Conservation (phyloP, 2,329 filamentous ascomycete genomes). For the Diaporthe citrichinensis region DNA sequence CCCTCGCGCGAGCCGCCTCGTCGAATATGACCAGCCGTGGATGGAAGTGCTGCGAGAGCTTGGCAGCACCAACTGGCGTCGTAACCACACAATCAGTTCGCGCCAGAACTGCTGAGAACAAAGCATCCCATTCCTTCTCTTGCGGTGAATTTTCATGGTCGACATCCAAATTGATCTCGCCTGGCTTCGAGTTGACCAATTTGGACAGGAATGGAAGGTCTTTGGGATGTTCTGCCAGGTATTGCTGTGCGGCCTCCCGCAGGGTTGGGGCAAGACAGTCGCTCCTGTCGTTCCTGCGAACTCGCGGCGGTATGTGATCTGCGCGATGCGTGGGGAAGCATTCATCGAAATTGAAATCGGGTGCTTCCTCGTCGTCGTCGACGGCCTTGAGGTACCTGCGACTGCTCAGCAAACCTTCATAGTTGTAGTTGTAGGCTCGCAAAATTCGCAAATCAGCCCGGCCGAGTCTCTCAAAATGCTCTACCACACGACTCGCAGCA, state of each 20-base stretch:
- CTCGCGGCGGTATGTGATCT: not conserved
- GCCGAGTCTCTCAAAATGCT: not conserved
- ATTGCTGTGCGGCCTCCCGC: not conserved
- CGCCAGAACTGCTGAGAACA: not conserved
- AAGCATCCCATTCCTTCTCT: not conserved
- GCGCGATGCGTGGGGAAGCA: not conserved
- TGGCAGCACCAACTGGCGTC: not conserved
- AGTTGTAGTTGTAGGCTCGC: not conserved
- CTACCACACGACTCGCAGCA: not conserved
- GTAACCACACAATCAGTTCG: not conserved
- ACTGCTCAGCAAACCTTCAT: not conserved
- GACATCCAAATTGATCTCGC: fast-evolving
- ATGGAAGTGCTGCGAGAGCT: not conserved
- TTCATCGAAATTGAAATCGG: not conserved
- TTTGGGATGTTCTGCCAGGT: too few species aligned
- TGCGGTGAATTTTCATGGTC: too few species aligned
- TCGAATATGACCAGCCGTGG: not conserved
- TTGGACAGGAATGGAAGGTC: not conserved
- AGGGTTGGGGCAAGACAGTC: not conserved
- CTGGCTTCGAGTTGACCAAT: not conserved
- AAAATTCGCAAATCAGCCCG: not conserved
- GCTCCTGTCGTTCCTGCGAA: not conserved
- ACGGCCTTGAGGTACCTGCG: not conserved
- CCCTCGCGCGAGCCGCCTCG: not conserved
- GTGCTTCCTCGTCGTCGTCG: not conserved